A percentile compares a stretch with the other conserved stretches of the same genome.
These are phyloP conservation scores for Herpetospermum pedunculosum DNA, from an alignment of 306 rosid genomes.

Conservation along the genomic window DNA sequence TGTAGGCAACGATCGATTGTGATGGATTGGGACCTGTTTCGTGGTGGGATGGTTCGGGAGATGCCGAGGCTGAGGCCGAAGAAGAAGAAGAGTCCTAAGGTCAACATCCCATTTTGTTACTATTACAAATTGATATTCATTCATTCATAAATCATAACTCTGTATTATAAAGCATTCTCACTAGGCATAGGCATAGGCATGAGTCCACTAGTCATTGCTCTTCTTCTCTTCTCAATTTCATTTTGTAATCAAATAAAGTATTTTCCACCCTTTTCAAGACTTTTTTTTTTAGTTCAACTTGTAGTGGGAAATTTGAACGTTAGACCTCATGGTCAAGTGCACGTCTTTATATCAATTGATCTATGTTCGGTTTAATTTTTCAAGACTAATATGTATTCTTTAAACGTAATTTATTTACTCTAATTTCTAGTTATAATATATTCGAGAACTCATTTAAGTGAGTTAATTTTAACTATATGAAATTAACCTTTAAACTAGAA, in stretches of 20 bases:
- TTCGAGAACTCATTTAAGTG: too few species aligned
- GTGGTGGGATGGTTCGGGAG: slow-evolving; percentile 30
- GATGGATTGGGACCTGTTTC: slow-evolving; percentile 34
- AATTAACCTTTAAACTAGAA: too few species aligned
- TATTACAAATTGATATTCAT: background rate
- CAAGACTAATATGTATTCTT: too few species aligned
- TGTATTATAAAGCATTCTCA: background rate
- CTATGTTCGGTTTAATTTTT: too few species aligned
- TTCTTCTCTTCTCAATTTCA: background rate
- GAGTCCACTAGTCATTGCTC: background rate
- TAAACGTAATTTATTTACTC: too few species aligned
- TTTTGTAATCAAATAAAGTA: background rate
- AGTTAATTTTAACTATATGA: too few species aligned
- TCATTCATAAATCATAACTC: background rate
- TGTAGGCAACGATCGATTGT: slow-evolving; percentile 22
- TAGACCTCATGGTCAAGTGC: too few species aligned
- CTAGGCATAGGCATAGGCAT: background rate
- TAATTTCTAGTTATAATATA: too few species aligned
- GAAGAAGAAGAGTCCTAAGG: background rate
- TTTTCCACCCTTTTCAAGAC: background rate
- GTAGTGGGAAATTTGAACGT: too few species aligned
- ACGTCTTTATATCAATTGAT: too few species aligned
- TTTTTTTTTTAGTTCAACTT: too few species aligned
- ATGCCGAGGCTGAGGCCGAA: background rate
- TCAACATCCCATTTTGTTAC: background rate